A percentile compares a stretch with the other conserved stretches of the same genome.
Conservation (phyloP, 805 yeast genomes). For the Kluyveromyces starmeri region DNA sequence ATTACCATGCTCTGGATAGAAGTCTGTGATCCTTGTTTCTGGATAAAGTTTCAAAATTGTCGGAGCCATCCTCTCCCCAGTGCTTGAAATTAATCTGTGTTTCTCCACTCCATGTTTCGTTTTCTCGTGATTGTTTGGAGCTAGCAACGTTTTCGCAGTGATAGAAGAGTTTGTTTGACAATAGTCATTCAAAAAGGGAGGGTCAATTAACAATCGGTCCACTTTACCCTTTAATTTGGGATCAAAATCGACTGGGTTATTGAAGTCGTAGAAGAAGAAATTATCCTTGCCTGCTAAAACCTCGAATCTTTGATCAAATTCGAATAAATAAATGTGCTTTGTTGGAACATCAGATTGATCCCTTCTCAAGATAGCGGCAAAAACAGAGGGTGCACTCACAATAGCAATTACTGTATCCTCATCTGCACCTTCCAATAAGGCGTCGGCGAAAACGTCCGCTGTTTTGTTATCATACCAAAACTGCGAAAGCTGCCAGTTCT, state of each 20-base stretch:
- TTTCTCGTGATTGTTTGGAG: constrained; percentile 29
- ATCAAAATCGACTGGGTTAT: constrained; percentile 55
- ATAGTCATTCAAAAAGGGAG: constrained; percentile 76
- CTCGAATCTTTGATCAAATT: constrained; percentile 69
- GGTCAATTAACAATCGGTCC: constrained; percentile 71
- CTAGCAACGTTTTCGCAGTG: constrained; percentile 53
- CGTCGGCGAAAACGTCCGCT: constrained; percentile 58
- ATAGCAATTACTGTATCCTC: constrained; percentile 61
- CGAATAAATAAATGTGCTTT: constrained; percentile 62
- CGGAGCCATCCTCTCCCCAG: constrained; percentile 81
- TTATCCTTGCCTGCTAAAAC: constrained; percentile 58
- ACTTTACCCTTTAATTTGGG: constrained; percentile 48
- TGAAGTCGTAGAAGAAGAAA: constrained; percentile 70
- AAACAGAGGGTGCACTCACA: constrained; percentile 87
- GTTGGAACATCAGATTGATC: constrained; percentile 50
- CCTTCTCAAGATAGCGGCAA: constrained; percentile 63
- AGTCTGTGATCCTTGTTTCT: constrained; percentile 53
- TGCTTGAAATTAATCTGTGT: constrained; percentile 59
- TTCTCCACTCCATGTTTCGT: constrained; percentile 35
- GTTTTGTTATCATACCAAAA: constrained; percentile 82
- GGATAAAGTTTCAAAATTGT: constrained; percentile 57
- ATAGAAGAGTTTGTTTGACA: constrained; percentile 68
- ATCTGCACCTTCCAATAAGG: constrained; percentile 69
- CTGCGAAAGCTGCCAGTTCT: constrained; percentile 92
- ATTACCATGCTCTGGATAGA: constrained; percentile 71